Evolutionary conservation across 225 moss, liverwort and hornwort genomes (phyloP), one percentile per base, ranked within the genome.

Genomic region (Marchantia paleacea): DNA sequence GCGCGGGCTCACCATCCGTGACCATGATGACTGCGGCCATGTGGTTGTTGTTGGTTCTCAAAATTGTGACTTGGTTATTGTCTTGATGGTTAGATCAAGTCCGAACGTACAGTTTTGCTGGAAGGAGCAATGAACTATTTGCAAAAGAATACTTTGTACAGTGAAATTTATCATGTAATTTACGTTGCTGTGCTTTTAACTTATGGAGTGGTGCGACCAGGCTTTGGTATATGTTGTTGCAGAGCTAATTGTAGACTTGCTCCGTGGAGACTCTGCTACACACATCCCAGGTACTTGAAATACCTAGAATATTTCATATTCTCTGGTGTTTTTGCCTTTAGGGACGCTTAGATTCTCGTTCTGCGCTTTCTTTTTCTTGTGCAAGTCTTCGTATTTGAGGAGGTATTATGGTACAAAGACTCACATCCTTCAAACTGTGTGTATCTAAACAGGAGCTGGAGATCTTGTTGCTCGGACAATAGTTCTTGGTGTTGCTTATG

Each of bases 181-280:
- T 16, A 49, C 20, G 26, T 64, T 9, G 26, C 26, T 66, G 7
- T 8, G 28, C 66, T 66, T 72, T 15, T 12, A 81, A 51, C 75
- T 63, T 24, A 75, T 62, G 10, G 10, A 52, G 67, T 39, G 39
- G 13, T 68, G 82, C 55, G 10, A 68, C 64, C 89, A 92, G 92
- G 88, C 91, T 14, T 86, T 92, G 82, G 90, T 85, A 54, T 93
- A 93, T 65, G 92, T 93, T 53, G 85, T 86, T 24, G 92, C 96
- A 79, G 96, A 96, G 83, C 80, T 96, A 72, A 79, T 96, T 72
- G 89, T 94, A 77, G 96, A 96, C 72, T 88, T 96, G 79, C 72
- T 83, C 73, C 82, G 79, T 24, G 75, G 86, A 64, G 85, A 90
- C 72, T 81, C 89, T 80, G 83, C 85, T 78, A 74, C 89, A 48